Evolutionary conservation across 306 rosid species (phyloP).

Genomic region (Sophora flavescens): DNA sequence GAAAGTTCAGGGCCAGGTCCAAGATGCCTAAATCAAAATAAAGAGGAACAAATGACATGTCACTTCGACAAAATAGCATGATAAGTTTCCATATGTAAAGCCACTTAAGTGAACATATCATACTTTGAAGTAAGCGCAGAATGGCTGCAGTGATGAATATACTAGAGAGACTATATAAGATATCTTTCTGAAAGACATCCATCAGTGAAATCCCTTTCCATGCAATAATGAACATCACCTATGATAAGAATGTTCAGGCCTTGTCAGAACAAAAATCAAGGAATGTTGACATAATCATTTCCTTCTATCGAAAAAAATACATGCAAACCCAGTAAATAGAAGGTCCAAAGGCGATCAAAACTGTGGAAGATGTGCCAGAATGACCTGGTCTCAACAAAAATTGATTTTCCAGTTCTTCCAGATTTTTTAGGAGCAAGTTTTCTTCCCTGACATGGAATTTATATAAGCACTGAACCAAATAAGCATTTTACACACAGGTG

Average conservation of each 20-base stretch:
- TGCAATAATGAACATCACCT: constrained; percentile 83
- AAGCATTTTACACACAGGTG: constrained; percentile 17
- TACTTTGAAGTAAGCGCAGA: constrained; percentile 94
- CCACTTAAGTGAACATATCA: constrained; percentile 43
- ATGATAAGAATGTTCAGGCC: constrained; percentile 43
- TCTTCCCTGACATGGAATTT: constrained; percentile 70
- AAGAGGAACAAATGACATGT: constrained; percentile 29
- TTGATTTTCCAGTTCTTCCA: constrained; percentile 80
- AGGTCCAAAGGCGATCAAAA: constrained; percentile 98
- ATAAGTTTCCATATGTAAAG: constrained; percentile 33
- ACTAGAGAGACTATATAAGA: constrained; percentile 75
- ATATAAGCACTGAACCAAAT: constrained; percentile 33
- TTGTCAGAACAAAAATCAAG: constrained; percentile 37
- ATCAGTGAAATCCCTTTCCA: constrained; percentile 64
- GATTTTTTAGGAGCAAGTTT: constrained; percentile 63
- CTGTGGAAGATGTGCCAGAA: constrained; percentile 92
- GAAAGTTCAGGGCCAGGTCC: constrained; percentile 85
- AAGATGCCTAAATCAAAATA: constrained; percentile 69
- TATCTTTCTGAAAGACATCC: constrained; percentile 70
- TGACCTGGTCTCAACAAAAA: constrained; percentile 86
- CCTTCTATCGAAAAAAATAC: constrained; percentile 56
- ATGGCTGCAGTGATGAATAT: constrained; percentile 95
- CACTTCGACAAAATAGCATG: constrained; percentile 30
- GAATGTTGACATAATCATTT: constrained; percentile 29
- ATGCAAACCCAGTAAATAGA: constrained; percentile 86